Evolutionary conservation across 1,139 yeast species (phyloP).

Genomic region (Suhomyces maxii): DNA sequence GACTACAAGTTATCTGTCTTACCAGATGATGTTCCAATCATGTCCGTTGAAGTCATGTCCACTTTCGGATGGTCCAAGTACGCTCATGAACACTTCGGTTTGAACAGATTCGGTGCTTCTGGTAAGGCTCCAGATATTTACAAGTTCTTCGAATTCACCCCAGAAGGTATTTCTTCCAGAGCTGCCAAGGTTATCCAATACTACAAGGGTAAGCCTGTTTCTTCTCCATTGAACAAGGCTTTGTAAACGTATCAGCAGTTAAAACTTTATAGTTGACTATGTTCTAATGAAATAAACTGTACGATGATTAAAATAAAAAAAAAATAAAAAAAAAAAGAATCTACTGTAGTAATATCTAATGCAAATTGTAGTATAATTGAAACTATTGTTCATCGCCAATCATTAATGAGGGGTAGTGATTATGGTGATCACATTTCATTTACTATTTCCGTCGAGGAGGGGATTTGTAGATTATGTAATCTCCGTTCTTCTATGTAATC

Average conservation of each 20-base stretch:
- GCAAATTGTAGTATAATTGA: background rate
- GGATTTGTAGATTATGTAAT: no score
- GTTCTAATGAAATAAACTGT: slow-evolving; percentile 2
- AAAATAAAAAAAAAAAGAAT: no score
- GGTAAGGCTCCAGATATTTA: slow-evolving; percentile 86
- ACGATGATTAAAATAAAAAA: background rate
- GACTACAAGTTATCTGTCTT: slow-evolving; percentile 83
- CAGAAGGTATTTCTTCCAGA: slow-evolving; percentile 89
- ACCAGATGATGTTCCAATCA: slow-evolving; percentile 92
- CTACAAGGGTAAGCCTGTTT: slow-evolving; percentile 73
- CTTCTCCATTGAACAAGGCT: slow-evolving; percentile 81
- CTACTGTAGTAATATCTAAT: background rate
- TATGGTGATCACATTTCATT: no score
- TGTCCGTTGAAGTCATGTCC: slow-evolving; percentile 93
- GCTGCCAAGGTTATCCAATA: slow-evolving; percentile 77
- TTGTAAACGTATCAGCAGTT: slow-evolving; percentile 38
- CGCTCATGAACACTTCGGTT: slow-evolving; percentile 96
- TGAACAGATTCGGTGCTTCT: slow-evolving; percentile 96
- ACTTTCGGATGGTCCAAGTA: slow-evolving; percentile 93
- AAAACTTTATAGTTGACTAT: slow-evolving; percentile 1
- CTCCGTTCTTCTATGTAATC: no score
- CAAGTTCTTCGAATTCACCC: slow-evolving; percentile 86
- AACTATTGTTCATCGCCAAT: no score
- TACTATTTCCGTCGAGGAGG: no score
- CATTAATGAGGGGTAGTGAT: no score